Evolutionary conservation across 2,329 filamentous ascomycete genomes (phyloP).

Genomic region (Penicillium sp.): DNA sequence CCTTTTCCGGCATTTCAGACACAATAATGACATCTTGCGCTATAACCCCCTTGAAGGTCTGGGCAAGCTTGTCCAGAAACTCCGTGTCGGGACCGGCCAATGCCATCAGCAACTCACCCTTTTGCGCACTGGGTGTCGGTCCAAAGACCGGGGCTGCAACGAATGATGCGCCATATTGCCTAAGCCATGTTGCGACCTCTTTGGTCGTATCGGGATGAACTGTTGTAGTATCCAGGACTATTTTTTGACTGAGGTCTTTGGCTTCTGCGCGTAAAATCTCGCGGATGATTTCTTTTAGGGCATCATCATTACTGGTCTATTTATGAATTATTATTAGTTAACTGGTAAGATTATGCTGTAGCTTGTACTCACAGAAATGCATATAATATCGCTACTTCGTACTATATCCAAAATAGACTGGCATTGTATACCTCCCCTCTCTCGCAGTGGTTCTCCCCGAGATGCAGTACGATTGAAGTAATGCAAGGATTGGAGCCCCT

Average conservation of each 20-base stretch:
- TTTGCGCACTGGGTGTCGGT: slow-evolving; percentile 13
- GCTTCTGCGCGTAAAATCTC: not conserved
- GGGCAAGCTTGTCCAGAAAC: not conserved
- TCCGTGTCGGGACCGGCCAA: slow-evolving; percentile 6
- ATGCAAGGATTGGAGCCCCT: slow-evolving; percentile 3
- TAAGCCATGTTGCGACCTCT: slow-evolving; percentile 1
- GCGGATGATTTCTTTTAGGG: not conserved
- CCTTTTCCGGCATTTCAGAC: slow-evolving; percentile 15
- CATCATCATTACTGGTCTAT: not conserved
- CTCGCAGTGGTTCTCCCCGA: slow-evolving; percentile 9
- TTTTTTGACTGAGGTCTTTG: slow-evolving; percentile 8
- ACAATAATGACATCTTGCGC: slow-evolving; percentile 15
- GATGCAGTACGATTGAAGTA: slow-evolving; percentile 15
- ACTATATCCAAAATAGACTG: not conserved
- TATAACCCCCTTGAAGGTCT: slow-evolving; percentile 12
- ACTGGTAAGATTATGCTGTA: no score
- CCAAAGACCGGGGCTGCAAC: slow-evolving; percentile 15
- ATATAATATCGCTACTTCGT: no score
- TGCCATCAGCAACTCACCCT: slow-evolving; percentile 13
- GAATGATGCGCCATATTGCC: not conserved
- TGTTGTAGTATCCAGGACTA: slow-evolving; percentile 16
- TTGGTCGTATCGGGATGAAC: slow-evolving; percentile 15
- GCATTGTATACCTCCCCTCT: slow-evolving; percentile 2
- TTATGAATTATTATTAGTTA: no score
- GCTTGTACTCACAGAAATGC: no score